Evolutionary conservation across 1,139 yeast species (phyloP), one percentile per base, ranked within the genome.

Genomic region (Groenewaldozyma auringiensis): DNA sequence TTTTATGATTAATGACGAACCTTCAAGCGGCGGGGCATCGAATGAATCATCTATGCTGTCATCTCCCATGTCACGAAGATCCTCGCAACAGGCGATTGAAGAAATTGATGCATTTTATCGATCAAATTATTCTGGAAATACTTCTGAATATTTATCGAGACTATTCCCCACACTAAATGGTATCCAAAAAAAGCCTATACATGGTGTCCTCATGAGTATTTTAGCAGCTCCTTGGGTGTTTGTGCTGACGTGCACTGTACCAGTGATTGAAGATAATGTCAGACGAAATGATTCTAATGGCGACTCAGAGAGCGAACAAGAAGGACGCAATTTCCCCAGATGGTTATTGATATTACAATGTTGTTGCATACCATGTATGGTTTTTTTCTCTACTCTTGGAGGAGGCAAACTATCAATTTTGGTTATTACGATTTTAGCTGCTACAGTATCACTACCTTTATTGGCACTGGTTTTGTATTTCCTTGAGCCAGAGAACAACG

Each of bases 361-460:
- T 27, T 16, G 58, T 8, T 41, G 56, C 3, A 53, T 63, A 2
- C 66, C 68, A 6, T 37, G 56, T 3, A 48, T 53, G 13, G 38
- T 61, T 8, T 47, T 51, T 4, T 38, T 50, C 21, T 46, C 51
- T 29, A 44, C 32, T 33, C 20, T 50, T 36, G 27, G 41, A 27
- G 9, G 40, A 39, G 21, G 39, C 13, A n/a, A 20, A 13, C 20
- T 37, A 50, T 21, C 51, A 58, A 9, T 50, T 60, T 20, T 31
- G 53, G 3, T 96, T 95, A 0, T 88, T 88, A 36, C 43, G 3
- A 11, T 40, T 4, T 16, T 38, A 6, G 8, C 40, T 21, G 46
- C 54, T 2, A 36, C 43, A 3, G 35, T 41, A 4, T 37, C 50
- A 18, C 34, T 52, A 9, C 21, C 43, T 17, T 14, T 50, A 6